Percentiles rank a stretch among this genome's conserved stretches.
phyloP scores from a whole-genome alignment of 495 filamentous ascomycete species.

The Tuber umbilicatum region DNA sequence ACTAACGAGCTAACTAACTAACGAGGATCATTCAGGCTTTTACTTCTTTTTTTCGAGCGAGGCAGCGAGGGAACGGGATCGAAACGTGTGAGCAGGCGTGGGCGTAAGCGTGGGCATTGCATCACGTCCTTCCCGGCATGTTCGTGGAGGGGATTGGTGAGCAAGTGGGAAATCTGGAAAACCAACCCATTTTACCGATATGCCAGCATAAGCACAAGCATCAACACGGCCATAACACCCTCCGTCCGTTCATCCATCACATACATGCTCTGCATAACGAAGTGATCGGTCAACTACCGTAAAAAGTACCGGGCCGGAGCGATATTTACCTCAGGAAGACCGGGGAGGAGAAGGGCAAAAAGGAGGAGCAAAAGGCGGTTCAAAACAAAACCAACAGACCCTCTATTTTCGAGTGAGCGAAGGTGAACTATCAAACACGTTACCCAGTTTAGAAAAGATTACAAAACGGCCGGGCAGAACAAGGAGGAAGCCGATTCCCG shows the following conservation, averaged over 20 bases:
- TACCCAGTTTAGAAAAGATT: background rate
- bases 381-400: constrained; percentile 1
- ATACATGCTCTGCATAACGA: background rate
- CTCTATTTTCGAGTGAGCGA: background rate
- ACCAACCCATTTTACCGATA: background rate
- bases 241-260: background rate
- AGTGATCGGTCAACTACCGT: constrained; percentile 3
- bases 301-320: background rate
- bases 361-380: background rate
- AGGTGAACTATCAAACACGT: background rate
- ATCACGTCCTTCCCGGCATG: constrained; percentile 1
- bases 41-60: background rate
- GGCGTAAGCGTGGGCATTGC: constrained; percentile 2
- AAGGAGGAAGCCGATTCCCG: background rate
- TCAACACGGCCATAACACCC: background rate
- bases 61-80: background rate
- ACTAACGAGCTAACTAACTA: background rate
- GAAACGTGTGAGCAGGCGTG: background rate
- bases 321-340: background rate
- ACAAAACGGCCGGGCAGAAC: background rate
- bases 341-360: background rate
- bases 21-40: background rate
- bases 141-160: background rate
- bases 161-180: background rate
- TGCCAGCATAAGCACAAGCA: background rate